Percentiles rank a stretch among this genome's conserved stretches.
Evolutionary conservation across 2,329 filamentous ascomycete genomes (phyloP).

Genomic region (Teratosphaeria pseudoeucalypti): DNA sequence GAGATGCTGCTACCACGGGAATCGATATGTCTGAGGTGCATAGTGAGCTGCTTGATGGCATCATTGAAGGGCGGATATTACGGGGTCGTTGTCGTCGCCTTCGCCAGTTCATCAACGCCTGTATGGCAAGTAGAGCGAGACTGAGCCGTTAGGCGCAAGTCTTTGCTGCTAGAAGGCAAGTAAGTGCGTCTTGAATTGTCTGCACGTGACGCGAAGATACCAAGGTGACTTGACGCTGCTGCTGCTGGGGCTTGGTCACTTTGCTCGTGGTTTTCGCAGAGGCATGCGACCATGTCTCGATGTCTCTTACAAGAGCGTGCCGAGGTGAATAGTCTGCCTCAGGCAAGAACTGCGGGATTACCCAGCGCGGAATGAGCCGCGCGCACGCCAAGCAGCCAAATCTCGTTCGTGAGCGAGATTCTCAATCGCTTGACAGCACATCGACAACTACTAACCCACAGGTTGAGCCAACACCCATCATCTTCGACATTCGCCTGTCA

Average conservation of each 20-base stretch:
- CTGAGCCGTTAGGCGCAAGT: neutral
- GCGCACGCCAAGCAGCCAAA: neutral
- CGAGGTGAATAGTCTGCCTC: neutral
- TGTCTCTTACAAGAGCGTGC: neutral
- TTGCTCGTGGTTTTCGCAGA: too few relatives aligned
- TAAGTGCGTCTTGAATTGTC: too few relatives aligned
- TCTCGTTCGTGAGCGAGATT: neutral
- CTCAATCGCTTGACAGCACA: neutral
- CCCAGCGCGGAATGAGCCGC: neutral
- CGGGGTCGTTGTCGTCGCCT: neutral
- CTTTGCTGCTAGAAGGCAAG: neutral
- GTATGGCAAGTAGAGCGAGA: neutral
- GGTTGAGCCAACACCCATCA: constrained; percentile 1
- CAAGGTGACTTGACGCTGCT: too few relatives aligned
- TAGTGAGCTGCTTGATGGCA: neutral
- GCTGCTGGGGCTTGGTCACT: too few relatives aligned
- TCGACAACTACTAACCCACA: neutral
- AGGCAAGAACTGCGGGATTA: neutral
- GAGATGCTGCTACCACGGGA: too few relatives aligned
- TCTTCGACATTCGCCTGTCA: constrained; percentile 10
- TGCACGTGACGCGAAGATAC: too few relatives aligned
- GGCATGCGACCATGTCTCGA: too few relatives aligned
- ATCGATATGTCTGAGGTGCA: too few relatives aligned
- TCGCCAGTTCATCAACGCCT: neutral
- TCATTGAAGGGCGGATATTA: neutral